Evolutionary conservation across 495 filamentous ascomycete genomes (phyloP).

Genomic region (Penicillium steckii): DNA sequence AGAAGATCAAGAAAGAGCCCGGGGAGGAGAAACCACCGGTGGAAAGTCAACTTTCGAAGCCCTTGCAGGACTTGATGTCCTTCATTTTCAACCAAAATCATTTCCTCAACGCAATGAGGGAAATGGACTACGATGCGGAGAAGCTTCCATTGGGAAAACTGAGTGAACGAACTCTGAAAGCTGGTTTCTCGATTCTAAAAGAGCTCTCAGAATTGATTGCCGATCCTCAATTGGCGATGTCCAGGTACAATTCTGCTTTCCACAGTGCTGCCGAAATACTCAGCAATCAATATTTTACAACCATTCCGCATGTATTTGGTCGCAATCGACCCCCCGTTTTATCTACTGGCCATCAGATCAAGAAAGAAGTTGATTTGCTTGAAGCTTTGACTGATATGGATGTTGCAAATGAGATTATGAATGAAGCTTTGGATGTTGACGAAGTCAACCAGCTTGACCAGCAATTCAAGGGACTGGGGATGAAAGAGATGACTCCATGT

Average conservation of each 20-base stretch:
- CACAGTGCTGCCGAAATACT: conserved; percentile 52
- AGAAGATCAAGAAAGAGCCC: conserved; percentile 27
- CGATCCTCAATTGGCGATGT: conserved; percentile 42
- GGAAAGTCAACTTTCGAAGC: conserved; percentile 54
- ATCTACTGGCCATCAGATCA: conserved; percentile 49
- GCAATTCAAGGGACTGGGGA: conserved; percentile 65
- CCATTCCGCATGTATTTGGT: conserved; percentile 81
- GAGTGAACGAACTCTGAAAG: conserved; percentile 68
- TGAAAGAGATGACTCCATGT: conserved; percentile 72
- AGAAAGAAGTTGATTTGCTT: conserved; percentile 72
- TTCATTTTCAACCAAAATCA: conserved; percentile 80
- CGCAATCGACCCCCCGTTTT: conserved; percentile 70
- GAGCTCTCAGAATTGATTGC: conserved; percentile 65
- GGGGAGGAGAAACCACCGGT: conserved; percentile 22
- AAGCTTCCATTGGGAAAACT: conserved; percentile 85
- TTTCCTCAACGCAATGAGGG: conserved; percentile 62
- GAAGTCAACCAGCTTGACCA: conserved; percentile 64
- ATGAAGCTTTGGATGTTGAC: conserved; percentile 50
- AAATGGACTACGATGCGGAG: conserved; percentile 70
- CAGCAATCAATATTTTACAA: conserved; percentile 74
- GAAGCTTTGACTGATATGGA: conserved; percentile 81
- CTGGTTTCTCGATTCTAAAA: conserved; percentile 71
- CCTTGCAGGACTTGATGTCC: conserved; percentile 65
- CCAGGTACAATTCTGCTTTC: conserved; percentile 42
- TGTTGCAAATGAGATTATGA: conserved; percentile 75